Conservation (phyloP, 2,329 filamentous ascomycete genomes). For the Parasarocladium wereldwijsianum region DNA sequence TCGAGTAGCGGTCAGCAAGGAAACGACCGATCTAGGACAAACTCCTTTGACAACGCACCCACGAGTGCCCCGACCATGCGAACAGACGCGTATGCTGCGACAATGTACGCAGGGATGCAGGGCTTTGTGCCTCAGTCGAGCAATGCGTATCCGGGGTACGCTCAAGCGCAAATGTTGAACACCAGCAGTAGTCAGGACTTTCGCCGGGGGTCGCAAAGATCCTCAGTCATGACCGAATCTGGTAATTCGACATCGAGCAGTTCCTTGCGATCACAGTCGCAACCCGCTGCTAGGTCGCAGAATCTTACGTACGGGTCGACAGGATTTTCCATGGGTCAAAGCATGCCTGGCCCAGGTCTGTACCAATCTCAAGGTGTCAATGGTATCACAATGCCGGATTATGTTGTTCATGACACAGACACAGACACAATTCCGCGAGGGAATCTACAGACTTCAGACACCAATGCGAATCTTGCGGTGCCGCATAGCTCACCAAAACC, state of each 20-base stretch:
- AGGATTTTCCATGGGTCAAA: constrained; percentile 11
- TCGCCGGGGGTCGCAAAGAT: constrained; percentile 41
- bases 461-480: no score
- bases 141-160: constrained; percentile 34
- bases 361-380: constrained; percentile 26
- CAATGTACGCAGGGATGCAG: constrained; percentile 27
- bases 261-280: constrained; percentile 50
- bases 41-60: constrained; percentile 48
- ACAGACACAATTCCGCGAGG: constrained; percentile 29
- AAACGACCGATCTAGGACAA: constrained; percentile 40
- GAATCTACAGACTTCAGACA: no score
- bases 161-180: constrained; percentile 38
- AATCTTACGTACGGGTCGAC: constrained; percentile 11
- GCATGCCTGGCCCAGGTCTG: constrained; percentile 19
- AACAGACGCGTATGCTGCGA: constrained; percentile 33
- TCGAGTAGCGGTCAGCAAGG: constrained; percentile 15
- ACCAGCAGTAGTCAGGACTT: constrained; percentile 32
- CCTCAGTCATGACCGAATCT: constrained; percentile 32
- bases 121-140: constrained; percentile 30
- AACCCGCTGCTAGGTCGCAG: constrained; percentile 39
- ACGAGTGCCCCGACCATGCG: constrained; percentile 38
- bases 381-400: constrained; percentile 37
- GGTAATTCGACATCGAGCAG: constrained; percentile 32
- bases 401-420: constrained; percentile 39
- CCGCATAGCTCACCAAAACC: no score